Evolutionary conservation across 2,329 filamentous ascomycete species (phyloP).

Genomic region (Cadophora gregata): DNA sequence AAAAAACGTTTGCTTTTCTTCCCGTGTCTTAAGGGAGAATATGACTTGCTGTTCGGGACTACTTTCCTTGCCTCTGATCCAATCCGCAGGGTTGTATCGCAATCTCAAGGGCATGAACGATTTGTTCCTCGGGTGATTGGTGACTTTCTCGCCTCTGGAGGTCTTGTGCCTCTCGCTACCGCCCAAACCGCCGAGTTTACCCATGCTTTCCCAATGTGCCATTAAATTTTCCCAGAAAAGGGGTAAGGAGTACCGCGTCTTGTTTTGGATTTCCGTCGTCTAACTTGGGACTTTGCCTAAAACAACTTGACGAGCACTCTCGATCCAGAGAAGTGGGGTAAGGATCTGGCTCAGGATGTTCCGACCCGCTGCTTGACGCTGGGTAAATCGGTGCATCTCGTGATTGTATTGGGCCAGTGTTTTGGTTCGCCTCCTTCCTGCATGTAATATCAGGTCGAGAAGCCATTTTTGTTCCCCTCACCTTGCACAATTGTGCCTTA

Average conservation of each 20-base stretch:
- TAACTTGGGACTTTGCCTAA: conserved; percentile 13
- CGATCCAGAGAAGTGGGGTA: conserved; percentile 3
- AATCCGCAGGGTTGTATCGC: conserved; percentile 9
- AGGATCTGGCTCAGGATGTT: background rate
- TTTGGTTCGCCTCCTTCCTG: conserved; percentile 9
- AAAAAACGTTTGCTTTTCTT: background rate
- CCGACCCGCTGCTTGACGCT: background rate
- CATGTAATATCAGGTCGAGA: conserved; percentile 4
- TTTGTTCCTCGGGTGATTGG: conserved; percentile 1
- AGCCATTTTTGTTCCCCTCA: background rate
- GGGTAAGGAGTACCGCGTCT: background rate
- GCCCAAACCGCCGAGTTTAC: background rate
- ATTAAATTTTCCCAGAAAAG: background rate
- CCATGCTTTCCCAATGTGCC: background rate
- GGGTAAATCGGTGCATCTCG: background rate
- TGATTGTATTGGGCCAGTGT: background rate
- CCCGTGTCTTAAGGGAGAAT: background rate
- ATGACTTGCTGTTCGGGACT: background rate
- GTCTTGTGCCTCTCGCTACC: conserved; percentile 11
- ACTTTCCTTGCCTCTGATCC: background rate
- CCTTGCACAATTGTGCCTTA: conserved; percentile 3
- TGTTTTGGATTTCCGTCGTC: conserved; percentile 9
- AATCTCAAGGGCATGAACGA: conserved; percentile 5
- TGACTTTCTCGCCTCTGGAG: conserved; percentile 8
- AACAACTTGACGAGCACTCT: conserved; percentile 7